A percentile compares a stretch with the other conserved stretches of the same genome.
These are phyloP conservation scores for Smittium culicis DNA, from an alignment of 371 early-diverging fungal species.

Conservation along the genomic window DNA sequence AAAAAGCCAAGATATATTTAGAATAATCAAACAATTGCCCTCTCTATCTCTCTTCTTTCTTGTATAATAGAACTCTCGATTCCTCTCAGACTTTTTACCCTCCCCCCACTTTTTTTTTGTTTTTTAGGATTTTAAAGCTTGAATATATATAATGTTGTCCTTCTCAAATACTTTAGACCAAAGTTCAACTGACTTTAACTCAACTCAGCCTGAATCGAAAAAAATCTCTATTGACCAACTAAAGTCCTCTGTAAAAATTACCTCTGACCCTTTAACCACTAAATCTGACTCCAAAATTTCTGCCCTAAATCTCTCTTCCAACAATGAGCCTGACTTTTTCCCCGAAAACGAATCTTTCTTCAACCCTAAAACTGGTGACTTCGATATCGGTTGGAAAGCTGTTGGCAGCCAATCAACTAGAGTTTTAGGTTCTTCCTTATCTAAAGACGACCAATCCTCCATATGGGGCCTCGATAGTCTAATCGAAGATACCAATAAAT, in stretches of 20 bases:
- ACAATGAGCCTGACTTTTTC: not conserved
- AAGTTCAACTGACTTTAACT: not conserved
- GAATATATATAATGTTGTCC: not conserved
- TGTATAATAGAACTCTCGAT: no score
- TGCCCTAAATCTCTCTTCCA: not conserved
- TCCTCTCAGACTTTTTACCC: no score
- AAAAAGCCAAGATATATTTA: no score
- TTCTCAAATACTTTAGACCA: not conserved
- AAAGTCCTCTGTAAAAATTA: not conserved
- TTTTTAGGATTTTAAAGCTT: no score
- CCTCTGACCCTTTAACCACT: not conserved
- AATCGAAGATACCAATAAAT: constrained; percentile 3
- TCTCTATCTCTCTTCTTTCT: no score
- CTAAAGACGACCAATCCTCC: not conserved
- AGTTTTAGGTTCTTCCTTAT: not conserved
- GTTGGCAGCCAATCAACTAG: constrained; percentile 8
- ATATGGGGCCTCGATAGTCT: constrained; percentile 10
- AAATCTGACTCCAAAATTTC: not conserved
- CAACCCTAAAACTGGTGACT: not conserved
- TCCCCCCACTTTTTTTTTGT: no score
- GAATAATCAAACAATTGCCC: no score
- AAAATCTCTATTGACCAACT: not conserved
- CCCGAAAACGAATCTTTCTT: not conserved
- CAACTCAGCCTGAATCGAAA: not conserved
- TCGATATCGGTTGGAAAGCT: constrained; percentile 10